Evolutionary conservation across 148 eudicot species (phyloP).

Genomic region (Arctostaphylos glauca): DNA sequence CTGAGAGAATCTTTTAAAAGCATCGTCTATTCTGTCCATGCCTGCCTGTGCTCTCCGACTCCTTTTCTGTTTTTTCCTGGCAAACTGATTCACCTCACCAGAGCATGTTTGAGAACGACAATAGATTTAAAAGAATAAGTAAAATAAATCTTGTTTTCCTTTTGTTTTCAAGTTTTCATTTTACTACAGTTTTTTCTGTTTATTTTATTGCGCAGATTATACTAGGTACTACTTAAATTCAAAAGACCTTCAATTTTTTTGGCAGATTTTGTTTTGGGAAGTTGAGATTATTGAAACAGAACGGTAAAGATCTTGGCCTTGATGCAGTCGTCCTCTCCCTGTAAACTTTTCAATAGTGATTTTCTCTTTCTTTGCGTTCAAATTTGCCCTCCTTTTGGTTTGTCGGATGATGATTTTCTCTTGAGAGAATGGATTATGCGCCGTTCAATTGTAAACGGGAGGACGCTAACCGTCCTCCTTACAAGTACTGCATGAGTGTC

Average conservation of each 20-base stretch:
- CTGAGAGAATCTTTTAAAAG: not conserved
- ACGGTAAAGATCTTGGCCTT: not conserved
- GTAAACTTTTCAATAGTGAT: not conserved
- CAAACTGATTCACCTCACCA: not conserved
- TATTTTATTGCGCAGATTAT: not conserved
- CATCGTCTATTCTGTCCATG: not conserved
- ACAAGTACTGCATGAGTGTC: too few relatives aligned
- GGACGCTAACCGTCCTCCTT: too few relatives aligned
- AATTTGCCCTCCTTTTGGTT: not conserved
- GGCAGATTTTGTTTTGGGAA: slow-evolving; percentile 1
- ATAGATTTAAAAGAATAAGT: not conserved
- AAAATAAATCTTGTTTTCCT: not conserved
- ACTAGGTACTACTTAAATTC: not conserved
- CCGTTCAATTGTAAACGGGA: too few relatives aligned
- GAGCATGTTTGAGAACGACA: not conserved
- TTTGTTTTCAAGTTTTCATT: not conserved
- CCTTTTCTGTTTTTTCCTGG: not conserved
- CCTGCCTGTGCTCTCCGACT: not conserved
- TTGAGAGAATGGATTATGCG: too few relatives aligned
- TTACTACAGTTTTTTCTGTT: not conserved
- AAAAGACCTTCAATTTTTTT: not conserved
- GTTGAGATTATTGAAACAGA: not conserved
- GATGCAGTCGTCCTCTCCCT: not conserved
- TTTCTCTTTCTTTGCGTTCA: not conserved
- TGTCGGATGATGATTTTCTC: not conserved